Base-by-base conservation (phyloP, 805 yeast species). In the Wickerhamiella spandovensis region DNA sequence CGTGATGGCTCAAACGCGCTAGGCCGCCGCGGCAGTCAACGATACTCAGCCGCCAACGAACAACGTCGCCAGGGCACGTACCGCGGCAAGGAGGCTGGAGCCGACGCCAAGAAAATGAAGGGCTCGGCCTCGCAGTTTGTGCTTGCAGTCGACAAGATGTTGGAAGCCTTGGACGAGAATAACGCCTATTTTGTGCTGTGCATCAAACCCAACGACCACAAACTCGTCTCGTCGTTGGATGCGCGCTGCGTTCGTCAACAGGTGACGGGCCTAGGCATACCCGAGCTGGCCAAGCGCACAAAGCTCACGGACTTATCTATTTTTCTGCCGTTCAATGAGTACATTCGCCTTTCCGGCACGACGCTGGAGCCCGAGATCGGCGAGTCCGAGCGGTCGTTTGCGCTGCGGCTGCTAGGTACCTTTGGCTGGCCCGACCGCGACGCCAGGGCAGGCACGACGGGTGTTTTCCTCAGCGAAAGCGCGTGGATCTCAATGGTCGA, bases 241-340 rank as follows among this genome's bases (percentile, higher is more conserved):
- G 71, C 72, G 10, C 62, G 72, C 23, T 67, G 71, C 50, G 71
- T 69, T 8, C 60, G 72, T 15, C 71, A 68, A 53, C 73, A 69
- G 53, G 62, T 68, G 22, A 61, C 65, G 42, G 71, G 72, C 1
- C 58, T 68, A 23, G 72, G 72, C 7, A 56, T 69, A 17, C 67
- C 72, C 6, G 73, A 69, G 51, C 57, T 70, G 32, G 68, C 72
- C 5, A 61, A 59, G 28, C 61, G 69, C 2, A 68, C 69, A n/a
- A 65, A 65, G 48, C 51, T 52, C 30, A 65, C 66, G 13, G 73
- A 69, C 48, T 63, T 63, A 37, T 60, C 68, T 9, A 56, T 69
- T 18, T 69, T 69, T 52, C 54, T 69, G 62, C 64, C 72, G 6
- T 69, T 66, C 53, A 55, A 58, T 18, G 71, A 70, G 51, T 66